Evolutionary conservation across 306 rosid species (phyloP).

Genomic region (Psophocarpus tetragonolobus): DNA sequence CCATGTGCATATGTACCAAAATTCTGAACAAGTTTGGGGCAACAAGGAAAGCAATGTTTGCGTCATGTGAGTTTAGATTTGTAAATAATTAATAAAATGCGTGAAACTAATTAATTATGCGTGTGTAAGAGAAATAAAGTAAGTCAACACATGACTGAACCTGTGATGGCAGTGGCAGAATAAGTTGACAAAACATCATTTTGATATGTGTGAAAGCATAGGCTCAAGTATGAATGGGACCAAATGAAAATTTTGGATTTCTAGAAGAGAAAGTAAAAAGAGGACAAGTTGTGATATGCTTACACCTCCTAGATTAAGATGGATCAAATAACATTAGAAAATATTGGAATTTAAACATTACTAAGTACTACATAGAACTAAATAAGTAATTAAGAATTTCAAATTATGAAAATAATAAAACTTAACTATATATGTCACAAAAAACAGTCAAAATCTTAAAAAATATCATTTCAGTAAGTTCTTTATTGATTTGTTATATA

Average conservation of each 20-base stretch:
- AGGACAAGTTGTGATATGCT: background rate
- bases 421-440: background rate
- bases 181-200: slow-evolving; percentile 34
- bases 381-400: background rate
- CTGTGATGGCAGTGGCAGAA: slow-evolving; percentile 31
- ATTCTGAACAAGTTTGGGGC: slow-evolving; percentile 8
- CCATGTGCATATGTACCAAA: slow-evolving; percentile 24
- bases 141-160: slow-evolving; percentile 3
- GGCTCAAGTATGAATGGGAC: background rate
- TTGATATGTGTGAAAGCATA: background rate
- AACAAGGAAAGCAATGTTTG: background rate
- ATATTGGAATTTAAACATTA: background rate
- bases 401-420: background rate
- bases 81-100: background rate
- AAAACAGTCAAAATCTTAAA: no score
- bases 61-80: slow-evolving; percentile 28
- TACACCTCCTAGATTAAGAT: background rate
- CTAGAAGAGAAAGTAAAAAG: background rate
- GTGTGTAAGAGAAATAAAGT: background rate
- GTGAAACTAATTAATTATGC: background rate
- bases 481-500: background rate
- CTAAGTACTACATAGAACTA: background rate
- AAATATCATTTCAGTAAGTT: no score
- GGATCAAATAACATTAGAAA: background rate
- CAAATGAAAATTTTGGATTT: background rate